Conservation (phyloP, 2,329 filamentous ascomycete genomes). For the Xylaria multiplex region DNA sequence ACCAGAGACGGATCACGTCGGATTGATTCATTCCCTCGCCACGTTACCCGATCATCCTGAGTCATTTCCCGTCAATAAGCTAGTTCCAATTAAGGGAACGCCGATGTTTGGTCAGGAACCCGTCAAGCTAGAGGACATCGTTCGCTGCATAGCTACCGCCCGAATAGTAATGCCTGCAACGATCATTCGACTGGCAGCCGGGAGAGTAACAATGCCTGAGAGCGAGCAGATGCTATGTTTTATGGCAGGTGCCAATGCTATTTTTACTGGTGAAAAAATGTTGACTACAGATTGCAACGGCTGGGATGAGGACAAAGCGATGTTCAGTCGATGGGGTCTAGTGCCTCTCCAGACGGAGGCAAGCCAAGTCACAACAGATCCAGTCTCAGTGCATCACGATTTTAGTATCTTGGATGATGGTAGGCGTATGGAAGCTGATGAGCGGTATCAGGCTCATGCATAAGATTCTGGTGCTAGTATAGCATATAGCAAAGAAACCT, state of each 20-base stretch:
- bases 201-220: constrained; percentile 83
- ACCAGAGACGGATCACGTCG: constrained; percentile 77
- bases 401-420: neutral
- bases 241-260: constrained; percentile 90
- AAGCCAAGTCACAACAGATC: constrained; percentile 18
- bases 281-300: constrained; percentile 90
- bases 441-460: constrained; percentile 18
- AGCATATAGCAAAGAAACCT: neutral
- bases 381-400: neutral
- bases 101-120: constrained; percentile 79
- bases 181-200: constrained; percentile 87
- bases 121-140: constrained; percentile 79
- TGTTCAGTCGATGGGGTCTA: constrained; percentile 86
- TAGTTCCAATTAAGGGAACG: constrained; percentile 91
- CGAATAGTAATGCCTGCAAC: constrained; percentile 84
- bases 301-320: constrained; percentile 86
- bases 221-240: constrained; percentile 92
- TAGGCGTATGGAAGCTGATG: neutral
- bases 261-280: constrained; percentile 97
- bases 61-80: constrained; percentile 89
- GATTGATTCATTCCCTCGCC: constrained; percentile 82
- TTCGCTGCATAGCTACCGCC: constrained; percentile 86
- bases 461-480: constrained; percentile 6
- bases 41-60: constrained; percentile 86
- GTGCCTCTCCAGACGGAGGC: constrained; percentile 71